Base-by-base conservation (phyloP, 2,329 filamentous ascomycete species). In the Calonectria pauciramosa region DNA sequence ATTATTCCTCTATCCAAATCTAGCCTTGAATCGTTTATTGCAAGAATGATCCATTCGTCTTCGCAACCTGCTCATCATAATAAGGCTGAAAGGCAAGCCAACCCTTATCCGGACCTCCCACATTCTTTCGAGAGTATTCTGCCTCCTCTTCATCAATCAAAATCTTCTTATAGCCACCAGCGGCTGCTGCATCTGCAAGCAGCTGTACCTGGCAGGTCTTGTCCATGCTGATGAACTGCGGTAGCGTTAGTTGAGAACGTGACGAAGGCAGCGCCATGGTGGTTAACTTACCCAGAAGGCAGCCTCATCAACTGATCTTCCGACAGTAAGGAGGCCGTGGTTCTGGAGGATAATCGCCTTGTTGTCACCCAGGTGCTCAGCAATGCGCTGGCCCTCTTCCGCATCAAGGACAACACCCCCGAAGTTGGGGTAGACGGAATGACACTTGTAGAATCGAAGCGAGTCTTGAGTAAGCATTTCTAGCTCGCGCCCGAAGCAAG, bases 391-490 rank as follows among this genome's bases (percentile, higher is more conserved):
- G 0, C 91, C 91, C 82, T 93, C 92, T 64, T 90, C 90, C 23
- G 86, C 86, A 0, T 86, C 88, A n/a, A 93, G 86, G 0, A 93
- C 91, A 1, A 93, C 88, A 5, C 92, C 92, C 3, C 91, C 91
- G 78, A 91, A 93, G 18, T 64, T 13, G 5, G 38, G 18, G 7
- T 64, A 64, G 3, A 64, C 60, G 4, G 60, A 26, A 18, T 64
- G 60, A 4, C 4, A 1, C 18, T 54, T 88, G 82, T 94, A 91
- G 75, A 95, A 89, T 77, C 91, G 91, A 79, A 90, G 91, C 3
- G 92, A 89, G 82, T 92, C 93, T 85, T 92, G 93, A 68, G 91
- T 94, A 70, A 95, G 86, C 93, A 95, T 95, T 74, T 94, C 93
- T 23, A 95, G 86, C 2, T 90, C 90, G 32, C 86, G 87, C 2